Base-by-base conservation (phyloP, 1,284 basidiomycete genomes). In the Austroboletus niveus region DNA sequence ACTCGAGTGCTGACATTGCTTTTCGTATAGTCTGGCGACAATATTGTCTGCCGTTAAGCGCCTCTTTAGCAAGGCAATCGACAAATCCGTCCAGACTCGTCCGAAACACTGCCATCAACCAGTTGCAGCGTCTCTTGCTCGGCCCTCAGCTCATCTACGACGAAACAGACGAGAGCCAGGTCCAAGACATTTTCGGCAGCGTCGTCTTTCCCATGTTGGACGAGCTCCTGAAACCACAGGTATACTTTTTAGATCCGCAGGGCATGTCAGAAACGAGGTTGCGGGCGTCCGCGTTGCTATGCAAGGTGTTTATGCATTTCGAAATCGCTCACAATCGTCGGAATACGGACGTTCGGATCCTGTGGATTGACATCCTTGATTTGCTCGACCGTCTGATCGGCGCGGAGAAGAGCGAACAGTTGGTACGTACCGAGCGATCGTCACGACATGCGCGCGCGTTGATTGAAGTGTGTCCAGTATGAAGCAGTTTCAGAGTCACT, bases 401-500 rank as follows among this genome's bases (percentile, higher is more conserved):
- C 53, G 80, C 85, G 27, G 89, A 93, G 60, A 84, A 85, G 62
- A 79, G 83, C 52, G 94, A 95, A 66, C 91, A 93, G 66, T 71
- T 97, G 73, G 94, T 94, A 64, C 63, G 89, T 79, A 8, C 15
- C 1, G 42, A 11, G n/a, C 42, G 45, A 22, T 40, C 35, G 31
- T 32, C 45, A 14, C 24, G 22, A 24, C 48, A 14, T 22, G 17
- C 20, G 27, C n/a, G 1, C 20, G 5, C 36, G 30, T 63, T 57
- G 44, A 55, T 51, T 9, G 15, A 35, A 9, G 42, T 22, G 46
- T n/a, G 38, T 52, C 3, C 57, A 95, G 93, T 87, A 89, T 64
- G 96, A 99, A 69, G 94, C 95, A 0, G 81, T 98, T 29, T 92
- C 92, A 0, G 97, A 99, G 71, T 95, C 94, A 7, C 78, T 99